Conservation (phyloP, 371 early-diverging fungal genomes). For the Mucor circinelloides region DNA sequence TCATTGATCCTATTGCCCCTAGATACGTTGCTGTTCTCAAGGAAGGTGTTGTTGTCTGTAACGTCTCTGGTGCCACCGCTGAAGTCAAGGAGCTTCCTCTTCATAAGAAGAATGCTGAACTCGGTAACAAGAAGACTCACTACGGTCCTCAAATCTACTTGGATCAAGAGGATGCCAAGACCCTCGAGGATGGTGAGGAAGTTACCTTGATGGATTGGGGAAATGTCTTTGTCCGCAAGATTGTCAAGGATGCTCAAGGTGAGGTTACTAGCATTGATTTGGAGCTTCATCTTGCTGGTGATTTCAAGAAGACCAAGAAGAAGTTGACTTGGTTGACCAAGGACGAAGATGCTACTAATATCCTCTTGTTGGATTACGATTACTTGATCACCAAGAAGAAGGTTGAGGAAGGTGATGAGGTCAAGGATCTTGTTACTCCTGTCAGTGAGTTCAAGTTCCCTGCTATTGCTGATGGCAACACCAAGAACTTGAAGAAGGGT, state of each 20-base stretch:
- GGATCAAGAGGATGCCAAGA: conserved; percentile 90
- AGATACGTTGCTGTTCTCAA: conserved; percentile 86
- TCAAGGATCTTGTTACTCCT: conserved; percentile 86
- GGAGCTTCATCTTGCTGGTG: conserved; percentile 90
- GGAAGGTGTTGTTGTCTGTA: conserved; percentile 70
- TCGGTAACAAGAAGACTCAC: conserved; percentile 89
- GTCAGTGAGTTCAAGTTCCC: conserved; percentile 81
- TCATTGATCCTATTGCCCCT: conserved; percentile 95
- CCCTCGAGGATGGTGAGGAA: conserved; percentile 88
- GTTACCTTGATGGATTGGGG: conserved; percentile 99
- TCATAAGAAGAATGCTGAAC: conserved; percentile 96
- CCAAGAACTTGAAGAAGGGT: conserved; percentile 60
- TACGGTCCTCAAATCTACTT: conserved; percentile 82
- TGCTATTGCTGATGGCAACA: conserved; percentile 76
- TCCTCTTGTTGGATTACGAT: conserved; percentile 89
- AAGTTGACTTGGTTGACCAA: conserved; percentile 98
- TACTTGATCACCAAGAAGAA: conserved; percentile 98
- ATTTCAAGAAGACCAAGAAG: conserved; percentile 98
- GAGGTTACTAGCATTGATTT: conserved; percentile 56
- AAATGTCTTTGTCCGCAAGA: conserved; percentile 87
- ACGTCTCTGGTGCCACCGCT: conserved; percentile 60
- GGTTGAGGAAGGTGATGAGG: conserved; percentile 92
- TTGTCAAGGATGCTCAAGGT: conserved; percentile 57
- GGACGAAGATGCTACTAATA: conserved; percentile 59
- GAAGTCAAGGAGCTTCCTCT: conserved; percentile 74